phyloP scores from a whole-genome alignment of 164 flowering plant genomes.

The Nelumbo lutea region DNA sequence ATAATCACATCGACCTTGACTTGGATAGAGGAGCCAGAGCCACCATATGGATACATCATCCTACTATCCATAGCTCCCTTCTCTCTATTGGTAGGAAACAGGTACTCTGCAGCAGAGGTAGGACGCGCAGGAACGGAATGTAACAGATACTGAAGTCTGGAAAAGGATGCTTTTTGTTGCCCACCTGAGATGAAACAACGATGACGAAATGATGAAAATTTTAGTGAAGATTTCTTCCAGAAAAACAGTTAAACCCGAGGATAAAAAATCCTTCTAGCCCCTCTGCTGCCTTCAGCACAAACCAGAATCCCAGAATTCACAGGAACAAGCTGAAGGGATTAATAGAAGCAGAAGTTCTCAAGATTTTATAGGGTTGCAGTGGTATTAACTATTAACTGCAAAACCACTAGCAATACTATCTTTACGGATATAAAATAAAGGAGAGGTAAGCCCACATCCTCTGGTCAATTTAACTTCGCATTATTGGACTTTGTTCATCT shows the following conservation, averaged over 20 bases:
- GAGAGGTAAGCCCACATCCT: neutral
- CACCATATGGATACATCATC: slow-evolving; percentile 8
- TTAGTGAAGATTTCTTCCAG: no score
- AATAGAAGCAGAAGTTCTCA: neutral
- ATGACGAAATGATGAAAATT: slow-evolving; percentile 3
- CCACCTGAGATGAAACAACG: slow-evolving; percentile 27
- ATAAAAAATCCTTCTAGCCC: slow-evolving; percentile 15
- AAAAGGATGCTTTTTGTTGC: slow-evolving; percentile 10
- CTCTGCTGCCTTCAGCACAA: slow-evolving; percentile 20
- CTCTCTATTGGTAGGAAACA: slow-evolving; percentile 6
- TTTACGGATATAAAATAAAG: neutral
- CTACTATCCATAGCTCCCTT: slow-evolving; percentile 8
- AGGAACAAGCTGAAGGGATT: slow-evolving; percentile 11
- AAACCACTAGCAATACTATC: neutral
- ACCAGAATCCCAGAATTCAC: slow-evolving; percentile 10
- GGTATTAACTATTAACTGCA: neutral
- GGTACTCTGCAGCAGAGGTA: slow-evolving; percentile 32
- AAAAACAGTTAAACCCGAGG: neutral
- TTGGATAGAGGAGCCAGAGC: slow-evolving; percentile 23
- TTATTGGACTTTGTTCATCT: neutral
- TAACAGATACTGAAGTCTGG: slow-evolving; percentile 14
- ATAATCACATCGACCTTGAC: slow-evolving; percentile 30
- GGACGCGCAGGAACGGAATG: slow-evolving; percentile 26
- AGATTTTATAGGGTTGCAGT: neutral
- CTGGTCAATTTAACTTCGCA: neutral